These are phyloP conservation scores for Dictyostelium intermedium DNA, from an alignment of 78 protist species.

Conservation along the genomic window DNA sequence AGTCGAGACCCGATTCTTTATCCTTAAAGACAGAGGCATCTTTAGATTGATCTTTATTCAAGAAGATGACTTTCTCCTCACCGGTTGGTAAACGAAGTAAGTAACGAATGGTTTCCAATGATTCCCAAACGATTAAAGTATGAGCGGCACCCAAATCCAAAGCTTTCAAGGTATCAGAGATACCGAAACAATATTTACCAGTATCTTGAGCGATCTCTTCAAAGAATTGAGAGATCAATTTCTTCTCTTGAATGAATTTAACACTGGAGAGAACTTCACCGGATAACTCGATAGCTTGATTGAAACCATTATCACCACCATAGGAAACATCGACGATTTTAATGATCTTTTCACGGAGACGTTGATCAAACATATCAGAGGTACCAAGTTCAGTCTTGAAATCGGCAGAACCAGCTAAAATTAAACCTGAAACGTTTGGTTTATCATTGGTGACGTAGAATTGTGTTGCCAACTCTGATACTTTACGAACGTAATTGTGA, in stretches of 20 bases:
- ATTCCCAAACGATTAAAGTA: conserved; percentile 96
- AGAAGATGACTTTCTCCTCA: conserved; percentile 51
- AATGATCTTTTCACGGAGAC: conserved; percentile 92
- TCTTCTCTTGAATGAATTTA: conserved; percentile 98
- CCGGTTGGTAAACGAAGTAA: conserved; percentile 57
- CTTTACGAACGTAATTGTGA: conserved; percentile 98
- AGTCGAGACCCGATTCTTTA: conserved; percentile 85
- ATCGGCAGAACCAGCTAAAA: conserved; percentile 99
- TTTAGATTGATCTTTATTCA: conserved; percentile 85
- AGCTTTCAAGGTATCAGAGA: conserved; percentile 94
- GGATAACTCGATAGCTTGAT: conserved; percentile 99
- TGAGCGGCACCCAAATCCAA: conserved; percentile 97
- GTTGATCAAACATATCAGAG: conserved; percentile 96
- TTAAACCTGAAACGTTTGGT: conserved; percentile 96
- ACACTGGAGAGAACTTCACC: conserved; percentile 95
- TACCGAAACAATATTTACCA: conserved; percentile 97
- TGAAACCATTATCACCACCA: conserved; percentile 99
- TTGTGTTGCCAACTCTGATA: conserved; percentile 96
- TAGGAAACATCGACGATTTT: conserved; percentile 96
- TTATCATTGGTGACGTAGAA: conserved; percentile 97
- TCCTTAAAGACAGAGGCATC: conserved; percentile 68
- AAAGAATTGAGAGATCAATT: conserved; percentile 96
- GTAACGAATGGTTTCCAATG: conserved; percentile 82
- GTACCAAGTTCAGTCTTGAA: conserved; percentile 96
- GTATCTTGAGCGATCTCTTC: conserved; percentile 98